These are phyloP conservation scores for Seiridium unicorne DNA, from an alignment of 2,329 filamentous ascomycete genomes.

Conservation along the genomic window DNA sequence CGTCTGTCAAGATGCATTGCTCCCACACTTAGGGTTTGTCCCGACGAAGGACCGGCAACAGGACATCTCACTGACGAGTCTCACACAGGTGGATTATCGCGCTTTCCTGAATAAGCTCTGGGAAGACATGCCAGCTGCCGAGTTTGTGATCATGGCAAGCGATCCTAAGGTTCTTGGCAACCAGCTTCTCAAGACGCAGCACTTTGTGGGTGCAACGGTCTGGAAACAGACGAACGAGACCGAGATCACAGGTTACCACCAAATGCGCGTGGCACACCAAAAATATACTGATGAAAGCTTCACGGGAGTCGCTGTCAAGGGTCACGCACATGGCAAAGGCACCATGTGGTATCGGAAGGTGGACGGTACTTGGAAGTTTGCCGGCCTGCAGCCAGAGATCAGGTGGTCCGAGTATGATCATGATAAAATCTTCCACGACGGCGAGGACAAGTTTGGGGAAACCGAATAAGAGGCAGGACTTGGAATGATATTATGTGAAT, in stretches of 20 bases:
- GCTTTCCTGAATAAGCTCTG: slow-evolving; percentile 50
- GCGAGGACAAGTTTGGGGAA: too few species aligned
- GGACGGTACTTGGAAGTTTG: slow-evolving; percentile 59
- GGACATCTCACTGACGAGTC: too few species aligned
- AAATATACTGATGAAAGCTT: slow-evolving; percentile 47
- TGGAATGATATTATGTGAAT: too few species aligned
- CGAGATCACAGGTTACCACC: slow-evolving; percentile 52
- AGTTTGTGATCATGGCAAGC: slow-evolving; percentile 52
- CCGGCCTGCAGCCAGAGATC: slow-evolving; percentile 51
- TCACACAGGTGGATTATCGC: slow-evolving; percentile 22
- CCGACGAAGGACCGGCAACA: too few species aligned
- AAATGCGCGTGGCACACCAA: slow-evolving; percentile 58
- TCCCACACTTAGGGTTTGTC: slow-evolving; percentile 36
- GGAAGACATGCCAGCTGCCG: slow-evolving; percentile 53
- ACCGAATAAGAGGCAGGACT: too few species aligned
- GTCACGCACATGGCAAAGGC: slow-evolving; percentile 55
- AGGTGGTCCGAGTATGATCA: slow-evolving; percentile 55
- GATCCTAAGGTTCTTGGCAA: slow-evolving; percentile 52
- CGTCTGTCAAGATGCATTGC: slow-evolving; percentile 27
- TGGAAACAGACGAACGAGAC: slow-evolving; percentile 48
- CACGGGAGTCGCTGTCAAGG: slow-evolving; percentile 48
- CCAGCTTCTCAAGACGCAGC: slow-evolving; percentile 50
- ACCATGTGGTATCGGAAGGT: slow-evolving; percentile 55
- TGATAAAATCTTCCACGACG: slow-evolving; percentile 43
- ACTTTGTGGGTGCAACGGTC: slow-evolving; percentile 51